These are phyloP conservation scores for Cruciata laevipes DNA, from an alignment of 257 asterid species.

Conservation along the genomic window DNA sequence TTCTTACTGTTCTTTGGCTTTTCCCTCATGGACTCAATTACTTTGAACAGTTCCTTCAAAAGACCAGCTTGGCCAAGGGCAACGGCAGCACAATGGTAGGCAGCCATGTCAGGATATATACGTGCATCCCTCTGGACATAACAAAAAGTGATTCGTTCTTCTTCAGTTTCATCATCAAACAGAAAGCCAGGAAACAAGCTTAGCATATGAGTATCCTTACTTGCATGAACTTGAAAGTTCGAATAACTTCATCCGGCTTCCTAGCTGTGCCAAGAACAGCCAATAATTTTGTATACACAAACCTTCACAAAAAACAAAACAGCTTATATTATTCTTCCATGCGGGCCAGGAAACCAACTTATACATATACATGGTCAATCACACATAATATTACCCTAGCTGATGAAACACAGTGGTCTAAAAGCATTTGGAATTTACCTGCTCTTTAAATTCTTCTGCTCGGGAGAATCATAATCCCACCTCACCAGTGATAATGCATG, in stretches of 20 bases:
- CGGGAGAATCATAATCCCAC: constrained; percentile 72
- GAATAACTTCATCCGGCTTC: constrained; percentile 73
- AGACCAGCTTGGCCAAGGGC: constrained; percentile 88
- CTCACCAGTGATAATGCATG: constrained; percentile 74
- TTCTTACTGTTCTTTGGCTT: constrained; percentile 57
- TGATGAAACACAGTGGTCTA: neutral
- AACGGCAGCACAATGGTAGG: constrained; percentile 79
- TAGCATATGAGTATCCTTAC: constrained; percentile 32
- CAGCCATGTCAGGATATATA: constrained; percentile 92
- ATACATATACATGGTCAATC: neutral
- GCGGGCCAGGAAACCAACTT: neutral
- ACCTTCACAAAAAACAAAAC: constrained; percentile 39
- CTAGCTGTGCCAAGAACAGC: constrained; percentile 72
- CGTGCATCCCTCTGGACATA: constrained; percentile 57
- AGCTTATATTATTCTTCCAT: constrained; percentile 7
- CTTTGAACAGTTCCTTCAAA: constrained; percentile 62
- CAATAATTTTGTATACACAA: constrained; percentile 79
- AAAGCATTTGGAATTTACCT: constrained; percentile 33
- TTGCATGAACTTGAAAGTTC: constrained; percentile 70
- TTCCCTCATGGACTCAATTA: constrained; percentile 68
- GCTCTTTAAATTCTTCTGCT: constrained; percentile 62
- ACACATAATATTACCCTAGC: neutral
- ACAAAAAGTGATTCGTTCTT: neutral
- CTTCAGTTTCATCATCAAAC: neutral
- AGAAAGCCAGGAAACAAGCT: neutral